phyloP scores from a whole-genome alignment of 2,329 filamentous ascomycete genomes.

The Xylaria sp. region DNA sequence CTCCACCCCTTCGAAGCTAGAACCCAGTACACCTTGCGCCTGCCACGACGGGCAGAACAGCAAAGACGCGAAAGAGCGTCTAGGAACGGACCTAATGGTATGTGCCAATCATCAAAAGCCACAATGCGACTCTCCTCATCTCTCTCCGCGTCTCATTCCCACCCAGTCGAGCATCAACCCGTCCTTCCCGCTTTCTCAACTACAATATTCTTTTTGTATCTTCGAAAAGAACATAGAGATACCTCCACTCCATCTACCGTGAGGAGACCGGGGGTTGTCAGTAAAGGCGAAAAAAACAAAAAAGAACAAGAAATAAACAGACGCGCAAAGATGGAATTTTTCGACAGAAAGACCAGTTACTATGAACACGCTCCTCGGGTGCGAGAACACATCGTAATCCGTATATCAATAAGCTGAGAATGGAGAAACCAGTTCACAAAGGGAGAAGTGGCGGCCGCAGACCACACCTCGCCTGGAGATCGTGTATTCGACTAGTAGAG shows the following conservation, averaged over 20 bases:
- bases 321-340: conserved; percentile 43
- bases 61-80: conserved; percentile 36
- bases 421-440: conserved; percentile 42
- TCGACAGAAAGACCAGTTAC: conserved; percentile 44
- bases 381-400: conserved; percentile 41
- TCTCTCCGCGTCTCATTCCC: conserved; percentile 33
- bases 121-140: conserved; percentile 21
- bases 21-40: conserved; percentile 39
- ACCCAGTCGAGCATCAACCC: conserved; percentile 29
- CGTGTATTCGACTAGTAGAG: conserved; percentile 25
- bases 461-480: conserved; percentile 21
- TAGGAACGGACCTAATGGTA: conserved; percentile 36
- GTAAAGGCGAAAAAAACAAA: conserved; percentile 45
- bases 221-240: conserved; percentile 43
- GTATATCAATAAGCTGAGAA: conserved; percentile 36
- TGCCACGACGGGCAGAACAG: conserved; percentile 31
- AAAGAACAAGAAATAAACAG: conserved; percentile 46
- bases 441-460: conserved; percentile 29
- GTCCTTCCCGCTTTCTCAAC: conserved; percentile 33
- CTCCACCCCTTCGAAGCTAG: conserved; percentile 40
- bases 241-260: conserved; percentile 51
- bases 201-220: conserved; percentile 46
- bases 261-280: conserved; percentile 46
- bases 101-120: conserved; percentile 39
- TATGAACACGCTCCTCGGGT: conserved; percentile 48